A percentile compares a stretch with the other conserved stretches of the same genome.
These are phyloP conservation scores for Penstemon barbatus DNA, from an alignment of 257 asterid genomes.

Conservation along the genomic window DNA sequence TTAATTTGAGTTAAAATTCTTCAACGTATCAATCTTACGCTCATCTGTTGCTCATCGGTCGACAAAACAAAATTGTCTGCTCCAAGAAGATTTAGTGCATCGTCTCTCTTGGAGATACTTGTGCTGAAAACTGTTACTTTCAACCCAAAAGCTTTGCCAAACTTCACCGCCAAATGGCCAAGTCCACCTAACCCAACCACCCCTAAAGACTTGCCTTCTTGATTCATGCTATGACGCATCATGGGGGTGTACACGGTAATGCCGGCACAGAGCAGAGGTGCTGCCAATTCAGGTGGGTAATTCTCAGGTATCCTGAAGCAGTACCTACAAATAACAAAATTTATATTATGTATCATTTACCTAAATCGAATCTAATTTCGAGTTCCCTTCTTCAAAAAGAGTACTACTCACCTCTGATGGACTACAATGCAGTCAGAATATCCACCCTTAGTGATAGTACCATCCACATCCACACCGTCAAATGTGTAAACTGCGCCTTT, in stretches of 20 bases:
- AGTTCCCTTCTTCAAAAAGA: too few species aligned
- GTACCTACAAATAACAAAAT: slow-evolving; percentile 47
- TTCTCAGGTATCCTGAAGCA: slow-evolving; percentile 70
- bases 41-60: slow-evolving; percentile 71
- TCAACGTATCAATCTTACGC: slow-evolving; percentile 34
- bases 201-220: slow-evolving; percentile 84
- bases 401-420: slow-evolving; percentile 55
- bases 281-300: slow-evolving; percentile 72
- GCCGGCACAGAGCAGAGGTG: slow-evolving; percentile 95
- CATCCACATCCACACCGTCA: slow-evolving; percentile 73
- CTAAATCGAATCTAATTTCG: neutral
- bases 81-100: slow-evolving; percentile 69
- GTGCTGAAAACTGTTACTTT: slow-evolving; percentile 90
- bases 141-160: slow-evolving; percentile 94
- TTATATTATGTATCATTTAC: neutral
- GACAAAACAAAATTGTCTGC: slow-evolving; percentile 83
- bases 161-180: slow-evolving; percentile 93
- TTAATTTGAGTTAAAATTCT: neutral
- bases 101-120: slow-evolving; percentile 69
- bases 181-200: slow-evolving; percentile 94
- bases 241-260: slow-evolving; percentile 89
- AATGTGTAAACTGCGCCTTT: slow-evolving; percentile 64
- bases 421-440: slow-evolving; percentile 75
- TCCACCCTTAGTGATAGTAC: slow-evolving; percentile 92
- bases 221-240: slow-evolving; percentile 81